Evolutionary conservation across 768 basidiomycete species (phyloP).

Genomic region (Glaciozyma antarctica): DNA sequence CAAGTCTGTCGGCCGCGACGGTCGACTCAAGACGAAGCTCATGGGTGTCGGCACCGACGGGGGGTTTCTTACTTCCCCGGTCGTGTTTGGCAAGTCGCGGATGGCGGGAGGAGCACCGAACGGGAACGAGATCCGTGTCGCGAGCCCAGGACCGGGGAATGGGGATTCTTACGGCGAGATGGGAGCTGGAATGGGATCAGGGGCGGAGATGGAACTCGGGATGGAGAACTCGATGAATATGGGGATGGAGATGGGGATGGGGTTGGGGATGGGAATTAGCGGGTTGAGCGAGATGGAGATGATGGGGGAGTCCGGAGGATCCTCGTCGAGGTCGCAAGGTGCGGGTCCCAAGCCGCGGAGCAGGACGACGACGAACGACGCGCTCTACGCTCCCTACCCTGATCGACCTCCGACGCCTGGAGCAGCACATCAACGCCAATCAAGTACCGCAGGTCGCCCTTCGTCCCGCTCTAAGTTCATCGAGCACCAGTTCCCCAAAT

Average conservation of each 20-base stretch:
- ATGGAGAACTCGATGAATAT: constrained; percentile 5
- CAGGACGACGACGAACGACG: constrained; percentile 6
- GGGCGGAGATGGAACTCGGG: constrained; percentile 7
- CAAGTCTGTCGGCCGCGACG: constrained; percentile 23
- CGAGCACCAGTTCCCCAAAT: constrained; percentile 14
- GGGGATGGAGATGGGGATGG: background rate
- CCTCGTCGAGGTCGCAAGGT: constrained; percentile 25
- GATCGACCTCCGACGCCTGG: constrained; percentile 32
- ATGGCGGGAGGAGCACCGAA: background rate
- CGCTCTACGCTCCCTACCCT: constrained; percentile 31
- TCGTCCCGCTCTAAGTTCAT: constrained; percentile 12
- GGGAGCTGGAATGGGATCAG: constrained; percentile 4
- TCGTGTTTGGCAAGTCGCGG: constrained; percentile 19
- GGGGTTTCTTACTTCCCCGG: constrained; percentile 35
- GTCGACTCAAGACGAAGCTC: constrained; percentile 32
- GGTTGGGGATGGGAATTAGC: constrained; percentile 29
- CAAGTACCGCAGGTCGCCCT: constrained; percentile 15
- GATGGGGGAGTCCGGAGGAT: constrained; percentile 22
- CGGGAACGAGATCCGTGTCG: constrained; percentile 23
- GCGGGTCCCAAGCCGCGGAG: constrained; percentile 4
- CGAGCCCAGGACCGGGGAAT: constrained; percentile 13
- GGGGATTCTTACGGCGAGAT: background rate
- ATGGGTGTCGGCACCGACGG: constrained; percentile 36
- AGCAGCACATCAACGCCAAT: constrained; percentile 22
- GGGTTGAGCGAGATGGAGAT: constrained; percentile 16